A percentile compares a stretch with the other conserved stretches of the same genome.
These are phyloP conservation scores for Corchorus capsularis DNA, from an alignment of 345 rosid genomes.

Conservation along the genomic window DNA sequence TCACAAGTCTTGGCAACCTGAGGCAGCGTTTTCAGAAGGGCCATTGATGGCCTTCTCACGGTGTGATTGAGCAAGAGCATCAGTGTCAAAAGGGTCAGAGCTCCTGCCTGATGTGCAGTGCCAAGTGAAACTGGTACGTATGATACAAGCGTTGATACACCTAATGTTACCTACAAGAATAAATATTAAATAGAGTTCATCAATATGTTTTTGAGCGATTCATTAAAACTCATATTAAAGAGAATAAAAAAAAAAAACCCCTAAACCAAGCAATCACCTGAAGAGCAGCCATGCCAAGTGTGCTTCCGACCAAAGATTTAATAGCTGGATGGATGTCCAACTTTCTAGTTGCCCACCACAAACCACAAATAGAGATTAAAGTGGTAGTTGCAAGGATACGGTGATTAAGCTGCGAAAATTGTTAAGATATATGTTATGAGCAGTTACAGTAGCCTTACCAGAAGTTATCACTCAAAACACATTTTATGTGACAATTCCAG, in stretches of 20 bases:
- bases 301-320: constrained; percentile 67
- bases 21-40: constrained; percentile 81
- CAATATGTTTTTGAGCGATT: too few relatives aligned
- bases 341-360: constrained; percentile 85
- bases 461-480: neutral
- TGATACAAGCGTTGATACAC: constrained; percentile 73
- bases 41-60: constrained; percentile 64
- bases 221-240: neutral
- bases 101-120: constrained; percentile 86
- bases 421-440: neutral
- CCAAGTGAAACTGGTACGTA: constrained; percentile 90
- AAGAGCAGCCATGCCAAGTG: constrained; percentile 76
- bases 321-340: constrained; percentile 88
- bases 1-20: constrained; percentile 48
- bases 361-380: constrained; percentile 48
- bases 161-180: constrained; percentile 66
- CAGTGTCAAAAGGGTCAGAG: constrained; percentile 72
- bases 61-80: constrained; percentile 81
- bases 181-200: neutral
- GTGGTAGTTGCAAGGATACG: constrained; percentile 86
- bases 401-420: constrained; percentile 66
- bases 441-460: neutral
- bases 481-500: neutral
- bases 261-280: constrained; percentile 46
- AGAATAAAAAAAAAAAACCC: too few relatives aligned